phyloP scores from a whole-genome alignment of 2,329 filamentous ascomycete species.

The Neoascochyta sp. region DNA sequence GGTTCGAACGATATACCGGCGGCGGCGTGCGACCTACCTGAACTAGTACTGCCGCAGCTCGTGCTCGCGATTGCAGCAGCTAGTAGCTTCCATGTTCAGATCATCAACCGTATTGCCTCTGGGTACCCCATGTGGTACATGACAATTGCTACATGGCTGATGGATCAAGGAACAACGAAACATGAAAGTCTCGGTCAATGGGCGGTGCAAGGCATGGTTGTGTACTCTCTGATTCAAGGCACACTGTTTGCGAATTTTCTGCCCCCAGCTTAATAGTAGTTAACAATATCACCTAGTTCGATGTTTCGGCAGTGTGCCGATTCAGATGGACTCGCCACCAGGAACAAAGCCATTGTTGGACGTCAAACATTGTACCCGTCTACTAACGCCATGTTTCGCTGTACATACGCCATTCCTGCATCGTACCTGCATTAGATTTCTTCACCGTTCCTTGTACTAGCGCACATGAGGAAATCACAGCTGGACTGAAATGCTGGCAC shows the following conservation, averaged over 20 bases:
- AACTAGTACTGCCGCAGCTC: constrained; percentile 68
- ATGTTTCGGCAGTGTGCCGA: too few species aligned
- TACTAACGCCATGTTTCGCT: too few species aligned
- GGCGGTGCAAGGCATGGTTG: constrained; percentile 55
- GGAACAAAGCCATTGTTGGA: too few species aligned
- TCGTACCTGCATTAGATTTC: too few species aligned
- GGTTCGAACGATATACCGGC: constrained; percentile 5
- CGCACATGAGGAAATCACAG: too few species aligned
- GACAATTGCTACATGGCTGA: constrained; percentile 58
- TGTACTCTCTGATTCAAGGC: constrained; percentile 81
- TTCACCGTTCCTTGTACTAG: too few species aligned
- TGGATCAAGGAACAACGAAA: constrained; percentile 1
- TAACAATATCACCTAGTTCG: too few species aligned
- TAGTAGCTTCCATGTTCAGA: constrained; percentile 87
- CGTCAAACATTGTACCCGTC: too few species aligned
- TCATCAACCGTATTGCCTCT: constrained; percentile 83
- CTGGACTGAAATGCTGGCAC: too few species aligned
- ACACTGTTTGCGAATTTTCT: constrained; percentile 85
- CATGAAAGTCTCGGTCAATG: constrained; percentile 8
- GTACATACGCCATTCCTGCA: too few species aligned
- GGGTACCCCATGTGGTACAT: constrained; percentile 89
- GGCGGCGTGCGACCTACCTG: constrained; percentile 17
- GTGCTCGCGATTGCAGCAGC: constrained; percentile 68
- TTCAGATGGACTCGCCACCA: too few species aligned
- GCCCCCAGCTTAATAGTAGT: constrained; percentile 73